Conservation (phyloP, 306 rosid genomes). For the Geum urbanum region DNA sequence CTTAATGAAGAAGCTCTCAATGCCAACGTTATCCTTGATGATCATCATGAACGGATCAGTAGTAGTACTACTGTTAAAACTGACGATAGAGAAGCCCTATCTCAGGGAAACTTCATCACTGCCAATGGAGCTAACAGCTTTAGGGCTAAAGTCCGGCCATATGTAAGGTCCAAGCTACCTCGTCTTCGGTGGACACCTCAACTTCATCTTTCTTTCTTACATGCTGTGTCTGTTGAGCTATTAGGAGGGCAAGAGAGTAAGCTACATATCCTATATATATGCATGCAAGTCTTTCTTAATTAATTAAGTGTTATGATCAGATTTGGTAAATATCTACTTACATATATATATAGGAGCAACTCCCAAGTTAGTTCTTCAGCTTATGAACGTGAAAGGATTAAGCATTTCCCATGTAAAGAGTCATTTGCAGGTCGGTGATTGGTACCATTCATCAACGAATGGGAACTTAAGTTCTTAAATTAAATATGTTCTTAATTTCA, state of each 20-base stretch:
- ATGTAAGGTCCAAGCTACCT: constrained; percentile 76
- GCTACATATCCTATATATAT: constrained; percentile 5
- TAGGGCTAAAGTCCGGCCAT: constrained; percentile 48
- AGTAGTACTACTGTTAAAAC: not conserved
- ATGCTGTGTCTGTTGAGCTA: constrained; percentile 66
- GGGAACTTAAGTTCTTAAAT: too few relatives aligned
- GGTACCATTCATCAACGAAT: too few relatives aligned
- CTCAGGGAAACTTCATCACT: constrained; percentile 1
- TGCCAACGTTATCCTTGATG: not conserved
- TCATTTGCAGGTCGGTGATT: constrained; percentile 67
- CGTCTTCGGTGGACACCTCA: constrained; percentile 91
- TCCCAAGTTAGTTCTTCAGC: constrained; percentile 79
- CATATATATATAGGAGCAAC: constrained; percentile 69
- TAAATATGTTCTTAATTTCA: too few relatives aligned
- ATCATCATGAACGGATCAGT: not conserved
- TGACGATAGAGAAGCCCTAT: not conserved
- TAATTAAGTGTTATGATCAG: too few relatives aligned
- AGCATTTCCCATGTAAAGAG: constrained; percentile 94
- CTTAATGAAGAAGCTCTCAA: constrained; percentile 56
- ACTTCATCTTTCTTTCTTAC: constrained; percentile 72
- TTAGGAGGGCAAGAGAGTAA: constrained; percentile 90
- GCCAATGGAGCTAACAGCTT: constrained; percentile 9
- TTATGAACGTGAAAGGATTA: constrained; percentile 88
- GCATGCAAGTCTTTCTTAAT: not conserved
- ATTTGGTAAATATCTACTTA: not conserved